A percentile compares a stretch with the other conserved stretches of the same genome.
phyloP scores from a whole-genome alignment of 345 rosid genomes.

The Noccaea caerulescens region DNA sequence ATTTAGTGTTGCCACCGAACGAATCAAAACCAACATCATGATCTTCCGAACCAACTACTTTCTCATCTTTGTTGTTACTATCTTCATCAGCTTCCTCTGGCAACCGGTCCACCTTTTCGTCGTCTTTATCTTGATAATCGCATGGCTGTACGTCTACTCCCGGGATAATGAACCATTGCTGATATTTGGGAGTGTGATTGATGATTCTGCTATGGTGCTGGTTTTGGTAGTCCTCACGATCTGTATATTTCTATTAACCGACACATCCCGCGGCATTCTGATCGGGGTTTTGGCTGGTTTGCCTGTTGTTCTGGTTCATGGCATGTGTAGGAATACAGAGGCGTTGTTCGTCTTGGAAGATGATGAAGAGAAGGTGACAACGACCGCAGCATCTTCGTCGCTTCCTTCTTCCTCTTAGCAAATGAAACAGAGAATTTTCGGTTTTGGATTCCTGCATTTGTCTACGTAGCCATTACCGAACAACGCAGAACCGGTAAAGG shows the following conservation, averaged over 20 bases:
- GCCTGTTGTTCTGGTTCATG: slow-evolving; percentile 53
- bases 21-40: slow-evolving; percentile 48
- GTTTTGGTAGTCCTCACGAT: slow-evolving; percentile 48
- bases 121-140: slow-evolving; percentile 48
- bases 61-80: slow-evolving; percentile 41
- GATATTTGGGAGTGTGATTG: slow-evolving; percentile 46
- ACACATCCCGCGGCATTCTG: slow-evolving; percentile 47
- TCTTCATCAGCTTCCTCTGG: slow-evolving; percentile 64
- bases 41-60: slow-evolving; percentile 57
- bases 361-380: slow-evolving; percentile 43
- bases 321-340: slow-evolving; percentile 49
- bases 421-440: neutral
- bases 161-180: slow-evolving; percentile 51
- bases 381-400: slow-evolving; percentile 12
- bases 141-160: slow-evolving; percentile 65
- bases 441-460: slow-evolving; percentile 8
- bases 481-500: neutral
- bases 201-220: slow-evolving; percentile 49
- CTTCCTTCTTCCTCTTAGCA: slow-evolving; percentile 33
- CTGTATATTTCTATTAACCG: slow-evolving; percentile 46
- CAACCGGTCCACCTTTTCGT: slow-evolving; percentile 56
- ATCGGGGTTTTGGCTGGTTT: slow-evolving; percentile 50
- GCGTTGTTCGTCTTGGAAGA: slow-evolving; percentile 46
- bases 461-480: slow-evolving; percentile 2
- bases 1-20: slow-evolving; percentile 36